These are phyloP conservation scores for Phytophthora uliginosa DNA, from an alignment of 352 stramenopile species.

Conservation along the genomic window DNA sequence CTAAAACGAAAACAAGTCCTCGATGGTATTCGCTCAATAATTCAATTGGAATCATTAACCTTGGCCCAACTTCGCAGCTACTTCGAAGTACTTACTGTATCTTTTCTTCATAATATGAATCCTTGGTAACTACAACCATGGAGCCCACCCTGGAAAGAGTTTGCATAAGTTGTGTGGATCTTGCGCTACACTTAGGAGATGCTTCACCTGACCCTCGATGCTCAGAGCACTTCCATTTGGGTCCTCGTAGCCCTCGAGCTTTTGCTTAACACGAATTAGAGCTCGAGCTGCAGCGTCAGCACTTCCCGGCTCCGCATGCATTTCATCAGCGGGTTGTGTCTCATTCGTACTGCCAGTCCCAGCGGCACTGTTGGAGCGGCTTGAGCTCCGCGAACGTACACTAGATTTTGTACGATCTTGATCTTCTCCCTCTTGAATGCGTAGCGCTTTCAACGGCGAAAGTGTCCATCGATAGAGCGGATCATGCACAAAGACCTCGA, in stretches of 20 bases:
- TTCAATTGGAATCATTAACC: neutral
- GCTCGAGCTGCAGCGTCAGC: conserved; percentile 94
- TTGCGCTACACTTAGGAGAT: conserved; percentile 97
- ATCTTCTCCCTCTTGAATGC: conserved; percentile 73
- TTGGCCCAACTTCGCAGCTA: neutral
- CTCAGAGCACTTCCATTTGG: conserved; percentile 96
- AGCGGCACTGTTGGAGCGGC: conserved; percentile 25
- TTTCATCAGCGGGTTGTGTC: conserved; percentile 30
- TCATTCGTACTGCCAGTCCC: conserved; percentile 26
- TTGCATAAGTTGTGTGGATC: conserved; percentile 97
- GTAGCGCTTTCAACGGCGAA: conserved; percentile 90
- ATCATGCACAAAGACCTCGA: conserved; percentile 99
- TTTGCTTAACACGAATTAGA: conserved; percentile 98
- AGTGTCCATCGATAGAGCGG: conserved; percentile 99
- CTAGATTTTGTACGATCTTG: conserved; percentile 20
- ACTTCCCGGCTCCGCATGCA: conserved; percentile 35
- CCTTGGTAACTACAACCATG: conserved; percentile 89
- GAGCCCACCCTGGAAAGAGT: conserved; percentile 97
- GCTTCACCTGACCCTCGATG: conserved; percentile 98
- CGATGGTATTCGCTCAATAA: neutral
- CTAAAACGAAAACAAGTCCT: conserved; percentile 1
- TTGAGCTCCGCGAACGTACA: conserved; percentile 21
- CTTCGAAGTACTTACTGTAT: too few relatives aligned
- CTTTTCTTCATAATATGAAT: too few relatives aligned
- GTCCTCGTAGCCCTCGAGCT: conserved; percentile 99